Conservation (phyloP, 108 stramenopile genomes). For the Asterionellopsis glacialis region DNA sequence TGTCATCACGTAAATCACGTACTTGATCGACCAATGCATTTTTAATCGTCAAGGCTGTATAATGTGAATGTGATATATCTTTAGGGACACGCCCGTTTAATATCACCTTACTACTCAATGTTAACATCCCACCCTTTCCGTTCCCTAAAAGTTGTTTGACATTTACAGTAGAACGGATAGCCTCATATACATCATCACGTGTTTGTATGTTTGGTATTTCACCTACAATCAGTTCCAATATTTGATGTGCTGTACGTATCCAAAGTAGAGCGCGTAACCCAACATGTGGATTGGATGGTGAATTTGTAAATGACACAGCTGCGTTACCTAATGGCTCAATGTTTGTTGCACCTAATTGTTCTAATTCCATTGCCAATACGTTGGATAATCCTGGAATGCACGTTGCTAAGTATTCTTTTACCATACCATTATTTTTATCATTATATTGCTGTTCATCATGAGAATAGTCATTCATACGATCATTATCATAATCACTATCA, state of each 20-base stretch:
- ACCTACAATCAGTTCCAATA: conserved; percentile 58
- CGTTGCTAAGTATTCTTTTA: conserved; percentile 43
- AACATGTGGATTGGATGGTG: conserved; percentile 21
- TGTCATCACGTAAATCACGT: conserved; percentile 54
- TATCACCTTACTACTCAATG: conserved; percentile 50
- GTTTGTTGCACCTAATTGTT: conserved; percentile 31
- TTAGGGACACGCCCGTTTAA: conserved; percentile 49
- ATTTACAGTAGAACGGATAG: conserved; percentile 32
- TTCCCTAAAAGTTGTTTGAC: conserved; percentile 55
- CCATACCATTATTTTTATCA: too few species aligned
- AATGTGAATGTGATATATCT: conserved; percentile 78
- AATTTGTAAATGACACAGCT: conserved; percentile 22
- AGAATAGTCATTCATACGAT: too few species aligned
- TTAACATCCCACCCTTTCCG: conserved; percentile 60
- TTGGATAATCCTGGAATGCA: conserved; percentile 72
- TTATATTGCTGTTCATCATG: neutral
- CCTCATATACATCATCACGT: conserved; percentile 55
- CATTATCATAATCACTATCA: too few species aligned
- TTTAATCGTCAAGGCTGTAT: conserved; percentile 71
- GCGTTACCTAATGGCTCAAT: conserved; percentile 19
- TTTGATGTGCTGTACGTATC: conserved; percentile 70
- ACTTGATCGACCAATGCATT: conserved; percentile 73
- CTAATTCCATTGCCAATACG: conserved; percentile 50
- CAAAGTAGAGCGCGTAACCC: conserved; percentile 55
- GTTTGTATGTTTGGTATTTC: conserved; percentile 19